Evolutionary conservation across 805 yeast species (phyloP).

Genomic region (Yamadazyma tumulicola): DNA sequence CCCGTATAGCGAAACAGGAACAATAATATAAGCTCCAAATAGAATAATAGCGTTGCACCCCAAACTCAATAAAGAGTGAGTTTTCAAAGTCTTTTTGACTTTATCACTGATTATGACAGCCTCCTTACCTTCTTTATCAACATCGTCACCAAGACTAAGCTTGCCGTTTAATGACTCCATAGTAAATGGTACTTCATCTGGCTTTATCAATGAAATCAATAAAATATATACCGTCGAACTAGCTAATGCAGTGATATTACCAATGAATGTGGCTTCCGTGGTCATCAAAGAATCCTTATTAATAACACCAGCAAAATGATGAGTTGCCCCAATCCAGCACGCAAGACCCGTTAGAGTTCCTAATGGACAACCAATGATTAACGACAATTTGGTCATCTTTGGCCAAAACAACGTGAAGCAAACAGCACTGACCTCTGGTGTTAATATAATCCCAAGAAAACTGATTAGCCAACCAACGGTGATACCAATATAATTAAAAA

Average conservation of each 20-base stretch:
- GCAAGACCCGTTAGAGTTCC: slow-evolving; percentile 34
- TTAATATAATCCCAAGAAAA: slow-evolving; percentile 25
- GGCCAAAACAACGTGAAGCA: slow-evolving; percentile 25
- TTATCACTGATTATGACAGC: slow-evolving; percentile 4
- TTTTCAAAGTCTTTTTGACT: slow-evolving; percentile 3
- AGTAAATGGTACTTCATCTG: slow-evolving; percentile 8
- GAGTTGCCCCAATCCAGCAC: slow-evolving; percentile 35
- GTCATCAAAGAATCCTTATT: slow-evolving; percentile 29
- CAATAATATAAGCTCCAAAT: slow-evolving; percentile 8
- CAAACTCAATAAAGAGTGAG: slow-evolving; percentile 7
- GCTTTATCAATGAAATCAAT: slow-evolving; percentile 8
- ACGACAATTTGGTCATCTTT: slow-evolving; percentile 32
- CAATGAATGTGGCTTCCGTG: slow-evolving; percentile 41
- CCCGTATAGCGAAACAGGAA: slow-evolving; percentile 6
- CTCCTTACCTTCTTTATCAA: slow-evolving; percentile 10
- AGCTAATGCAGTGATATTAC: slow-evolving; percentile 34
- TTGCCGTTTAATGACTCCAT: slow-evolving; percentile 7
- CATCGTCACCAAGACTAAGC: slow-evolving; percentile 10
- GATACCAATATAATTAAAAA: slow-evolving; percentile 15
- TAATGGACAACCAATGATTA: slow-evolving; percentile 34
- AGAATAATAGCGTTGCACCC: slow-evolving; percentile 5
- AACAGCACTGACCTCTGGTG: slow-evolving; percentile 25
- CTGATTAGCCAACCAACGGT: slow-evolving; percentile 38
- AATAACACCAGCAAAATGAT: slow-evolving; percentile 34
- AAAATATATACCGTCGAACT: slow-evolving; percentile 28